Conservation (phyloP, 768 basidiomycete genomes). For the Asterophora lycoperdoides region DNA sequence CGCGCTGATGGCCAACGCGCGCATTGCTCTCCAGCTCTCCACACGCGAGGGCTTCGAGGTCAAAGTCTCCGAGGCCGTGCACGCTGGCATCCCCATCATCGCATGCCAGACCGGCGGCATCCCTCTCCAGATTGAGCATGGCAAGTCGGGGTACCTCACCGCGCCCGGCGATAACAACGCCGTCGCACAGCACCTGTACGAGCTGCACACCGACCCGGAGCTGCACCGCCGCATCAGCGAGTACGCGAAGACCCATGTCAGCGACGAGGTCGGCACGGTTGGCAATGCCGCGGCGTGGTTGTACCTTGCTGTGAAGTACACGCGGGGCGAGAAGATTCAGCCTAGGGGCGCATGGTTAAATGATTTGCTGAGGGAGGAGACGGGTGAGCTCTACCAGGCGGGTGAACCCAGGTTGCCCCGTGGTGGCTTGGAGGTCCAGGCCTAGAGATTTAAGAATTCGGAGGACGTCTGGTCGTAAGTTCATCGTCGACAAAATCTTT, state of each 20-base stretch:
- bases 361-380: slow-evolving; percentile 73
- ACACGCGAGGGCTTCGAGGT: slow-evolving; percentile 96
- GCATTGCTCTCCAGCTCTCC: slow-evolving; percentile 88
- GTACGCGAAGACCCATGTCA: slow-evolving; percentile 72
- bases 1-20: slow-evolving; percentile 82
- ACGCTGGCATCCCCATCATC: slow-evolving; percentile 84
- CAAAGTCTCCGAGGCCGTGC: slow-evolving; percentile 94
- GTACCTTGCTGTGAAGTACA: slow-evolving; percentile 76
- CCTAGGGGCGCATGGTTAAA: slow-evolving; percentile 85
- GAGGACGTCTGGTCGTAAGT: no score
- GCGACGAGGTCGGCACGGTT: slow-evolving; percentile 81
- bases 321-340: slow-evolving; percentile 69
- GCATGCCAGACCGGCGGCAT: slow-evolving; percentile 88
- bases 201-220: slow-evolving; percentile 71
- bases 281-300: slow-evolving; percentile 67
- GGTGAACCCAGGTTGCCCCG: slow-evolving; percentile 75
- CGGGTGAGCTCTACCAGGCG: slow-evolving; percentile 59
- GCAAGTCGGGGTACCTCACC: slow-evolving; percentile 84
- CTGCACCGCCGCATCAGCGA: slow-evolving; percentile 61
- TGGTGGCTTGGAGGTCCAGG: slow-evolving; percentile 52
- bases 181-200: slow-evolving; percentile 72
- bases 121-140: slow-evolving; percentile 85
- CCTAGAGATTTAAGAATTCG: no score
- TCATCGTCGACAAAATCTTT: no score
- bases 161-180: slow-evolving; percentile 69